A percentile compares a stretch with the other conserved stretches of the same genome.
These are phyloP conservation scores for Mortierella sp. DNA, from an alignment of 371 early-diverging fungal genomes.

Conservation along the genomic window DNA sequence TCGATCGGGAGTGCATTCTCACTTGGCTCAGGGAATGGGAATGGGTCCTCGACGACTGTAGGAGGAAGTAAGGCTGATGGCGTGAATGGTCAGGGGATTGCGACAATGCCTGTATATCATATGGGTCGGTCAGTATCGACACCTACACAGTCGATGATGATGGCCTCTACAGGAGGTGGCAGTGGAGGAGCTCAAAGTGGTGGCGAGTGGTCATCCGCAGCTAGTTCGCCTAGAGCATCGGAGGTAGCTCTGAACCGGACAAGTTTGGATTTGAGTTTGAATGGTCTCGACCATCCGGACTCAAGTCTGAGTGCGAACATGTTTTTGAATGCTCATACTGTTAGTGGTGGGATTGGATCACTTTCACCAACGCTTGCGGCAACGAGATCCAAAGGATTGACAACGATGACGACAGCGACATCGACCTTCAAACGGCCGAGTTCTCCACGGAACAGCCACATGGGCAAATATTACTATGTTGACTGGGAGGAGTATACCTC, in stretches of 20 bases:
- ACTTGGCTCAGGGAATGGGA: conserved; percentile 8
- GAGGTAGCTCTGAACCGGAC: too few species aligned
- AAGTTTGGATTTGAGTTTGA: too few species aligned
- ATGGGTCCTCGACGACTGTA: conserved; percentile 10
- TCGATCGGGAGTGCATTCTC: conserved; percentile 26
- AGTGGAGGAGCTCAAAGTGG: neutral
- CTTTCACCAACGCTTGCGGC: neutral
- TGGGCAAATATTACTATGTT: conserved; percentile 49
- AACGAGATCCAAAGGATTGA: neutral
- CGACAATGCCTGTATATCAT: conserved; percentile 41
- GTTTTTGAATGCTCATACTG: too few species aligned
- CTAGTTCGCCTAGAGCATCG: too few species aligned
- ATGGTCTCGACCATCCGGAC: too few species aligned
- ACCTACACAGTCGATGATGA: conserved; percentile 3
- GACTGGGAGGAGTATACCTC: conserved; percentile 50
- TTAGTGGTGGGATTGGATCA: too few species aligned
- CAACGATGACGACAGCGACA: neutral
- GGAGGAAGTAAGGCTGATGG: too few species aligned
- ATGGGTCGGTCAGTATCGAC: conserved; percentile 27
- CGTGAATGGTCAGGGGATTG: conserved; percentile 24
- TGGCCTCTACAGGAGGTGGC: neutral
- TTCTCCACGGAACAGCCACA: conserved; percentile 37
- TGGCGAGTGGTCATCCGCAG: neutral
- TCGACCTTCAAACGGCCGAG: conserved; percentile 16
- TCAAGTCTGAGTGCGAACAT: too few species aligned